Percentiles rank a stretch among this genome's conserved stretches.
Evolutionary conservation across 2,329 filamentous ascomycete genomes (phyloP).

Genomic region (Incumbomyces lentus): DNA sequence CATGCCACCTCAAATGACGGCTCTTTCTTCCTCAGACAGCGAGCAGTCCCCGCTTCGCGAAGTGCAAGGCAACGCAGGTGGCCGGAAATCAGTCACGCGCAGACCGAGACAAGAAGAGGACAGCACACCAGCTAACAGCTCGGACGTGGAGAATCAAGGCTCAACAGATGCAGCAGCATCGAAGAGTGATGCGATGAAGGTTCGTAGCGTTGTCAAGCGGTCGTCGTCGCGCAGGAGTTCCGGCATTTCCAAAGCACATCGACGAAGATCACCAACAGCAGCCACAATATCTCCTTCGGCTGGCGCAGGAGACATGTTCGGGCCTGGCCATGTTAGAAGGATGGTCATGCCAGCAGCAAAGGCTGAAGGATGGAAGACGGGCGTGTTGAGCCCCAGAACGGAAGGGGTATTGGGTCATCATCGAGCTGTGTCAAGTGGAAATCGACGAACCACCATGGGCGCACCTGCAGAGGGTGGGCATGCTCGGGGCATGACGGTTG

Average conservation of each 20-base stretch:
- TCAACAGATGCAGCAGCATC: conserved; percentile 25
- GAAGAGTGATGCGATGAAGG: conserved; percentile 43
- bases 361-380: conserved; percentile 44
- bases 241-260: conserved; percentile 28
- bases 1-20: conserved; percentile 45
- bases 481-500: conserved; percentile 5
- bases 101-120: conserved; percentile 23
- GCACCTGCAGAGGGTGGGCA: not conserved
- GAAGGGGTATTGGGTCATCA: conserved; percentile 15
- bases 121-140: conserved; percentile 25
- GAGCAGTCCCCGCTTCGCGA: conserved; percentile 45
- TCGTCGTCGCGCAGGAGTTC: conserved; percentile 37
- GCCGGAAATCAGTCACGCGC: conserved; percentile 30
- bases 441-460: conserved; percentile 24
- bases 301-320: conserved; percentile 51
- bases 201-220: conserved; percentile 47
- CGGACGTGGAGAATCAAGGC: conserved; percentile 42
- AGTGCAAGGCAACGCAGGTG: conserved; percentile 41
- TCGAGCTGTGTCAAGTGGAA: conserved; percentile 41
- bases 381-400: conserved; percentile 50
- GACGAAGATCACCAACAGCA: conserved; percentile 45
- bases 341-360: conserved; percentile 50
- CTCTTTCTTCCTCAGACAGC: conserved; percentile 47
- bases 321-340: conserved; percentile 53
- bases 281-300: conserved; percentile 40